Evolutionary conservation across 768 basidiomycete genomes (phyloP).

Genomic region (Thelephora ganbajun): DNA sequence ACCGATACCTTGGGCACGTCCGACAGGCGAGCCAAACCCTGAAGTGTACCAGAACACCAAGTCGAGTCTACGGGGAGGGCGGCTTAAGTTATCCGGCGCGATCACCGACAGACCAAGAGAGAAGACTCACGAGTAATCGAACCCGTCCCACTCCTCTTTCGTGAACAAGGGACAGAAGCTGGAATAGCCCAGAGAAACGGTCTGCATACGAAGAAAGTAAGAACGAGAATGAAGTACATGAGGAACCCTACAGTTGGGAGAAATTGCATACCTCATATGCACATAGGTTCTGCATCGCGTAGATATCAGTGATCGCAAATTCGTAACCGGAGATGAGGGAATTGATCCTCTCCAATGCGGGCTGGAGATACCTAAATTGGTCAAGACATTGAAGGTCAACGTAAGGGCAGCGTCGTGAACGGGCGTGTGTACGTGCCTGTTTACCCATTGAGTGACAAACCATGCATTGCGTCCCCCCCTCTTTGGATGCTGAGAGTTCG

Average conservation of each 20-base stretch:
- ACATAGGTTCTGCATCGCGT: constrained; percentile 70
- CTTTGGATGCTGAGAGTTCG: constrained; percentile 33
- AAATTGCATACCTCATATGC: constrained; percentile 55
- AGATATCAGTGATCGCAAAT: constrained; percentile 54
- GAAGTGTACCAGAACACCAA: constrained; percentile 58
- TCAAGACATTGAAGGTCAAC: neutral
- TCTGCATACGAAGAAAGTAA: constrained; percentile 26
- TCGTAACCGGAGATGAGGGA: constrained; percentile 49
- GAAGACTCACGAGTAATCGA: constrained; percentile 38
- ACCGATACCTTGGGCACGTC: constrained; percentile 63
- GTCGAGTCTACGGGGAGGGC: constrained; percentile 34
- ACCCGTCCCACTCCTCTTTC: constrained; percentile 86
- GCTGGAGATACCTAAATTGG: constrained; percentile 45
- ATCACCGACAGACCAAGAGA: neutral
- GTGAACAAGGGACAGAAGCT: constrained; percentile 88
- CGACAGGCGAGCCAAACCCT: constrained; percentile 72
- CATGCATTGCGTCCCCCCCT: constrained; percentile 44
- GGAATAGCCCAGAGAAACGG: constrained; percentile 84
- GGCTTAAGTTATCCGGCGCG: no score
- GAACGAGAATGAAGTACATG: neutral
- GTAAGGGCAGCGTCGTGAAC: neutral
- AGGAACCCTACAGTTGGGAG: neutral
- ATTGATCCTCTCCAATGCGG: constrained; percentile 25
- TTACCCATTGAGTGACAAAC: constrained; percentile 54
- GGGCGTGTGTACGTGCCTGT: constrained; percentile 7